Evolutionary conservation across 805 yeast genomes (phyloP).

Genomic region (Saccharomyces kudriavzevii): DNA sequence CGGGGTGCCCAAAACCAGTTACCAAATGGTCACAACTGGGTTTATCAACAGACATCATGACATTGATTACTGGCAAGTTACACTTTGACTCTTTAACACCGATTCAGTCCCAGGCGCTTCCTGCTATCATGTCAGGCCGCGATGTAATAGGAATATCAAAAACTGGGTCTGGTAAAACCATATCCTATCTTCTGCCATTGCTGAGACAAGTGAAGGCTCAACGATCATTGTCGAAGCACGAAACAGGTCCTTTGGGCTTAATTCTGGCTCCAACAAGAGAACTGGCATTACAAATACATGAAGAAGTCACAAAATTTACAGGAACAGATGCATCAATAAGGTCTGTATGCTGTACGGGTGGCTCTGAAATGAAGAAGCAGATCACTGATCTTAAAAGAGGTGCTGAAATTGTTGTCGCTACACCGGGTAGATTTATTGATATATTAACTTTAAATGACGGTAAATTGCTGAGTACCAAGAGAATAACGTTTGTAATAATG

Average conservation of each 20-base stretch:
- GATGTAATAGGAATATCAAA: constrained; percentile 93
- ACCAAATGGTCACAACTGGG: constrained; percentile 77
- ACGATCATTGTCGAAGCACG: constrained; percentile 37
- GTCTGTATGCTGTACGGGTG: constrained; percentile 84
- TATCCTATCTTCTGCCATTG: constrained; percentile 79
- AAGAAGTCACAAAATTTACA: constrained; percentile 54
- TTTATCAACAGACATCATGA: constrained; percentile 50
- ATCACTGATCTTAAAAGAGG: constrained; percentile 74
- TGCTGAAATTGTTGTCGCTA: constrained; percentile 76
- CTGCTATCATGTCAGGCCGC: constrained; percentile 80
- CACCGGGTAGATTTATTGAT: constrained; percentile 93
- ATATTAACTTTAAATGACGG: constrained; percentile 78
- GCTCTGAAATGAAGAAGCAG: constrained; percentile 73
- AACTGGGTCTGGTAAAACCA: constrained; percentile 94
- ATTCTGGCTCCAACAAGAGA: constrained; percentile 90
- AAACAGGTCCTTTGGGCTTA: constrained; percentile 70
- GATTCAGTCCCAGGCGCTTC: constrained; percentile 85
- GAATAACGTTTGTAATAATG: constrained; percentile 75
- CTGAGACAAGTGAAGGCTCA: constrained; percentile 79
- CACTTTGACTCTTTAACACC: constrained; percentile 65
- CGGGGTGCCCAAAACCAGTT: constrained; percentile 54
- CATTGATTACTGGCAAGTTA: constrained; percentile 42
- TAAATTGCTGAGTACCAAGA: constrained; percentile 49
- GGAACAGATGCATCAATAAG: constrained; percentile 30
- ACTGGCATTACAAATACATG: constrained; percentile 73